A percentile compares a stretch with the other conserved stretches of the same genome.
These are phyloP conservation scores for Solanum bulbocastanum DNA, from an alignment of 257 asterid genomes.

Conservation along the genomic window DNA sequence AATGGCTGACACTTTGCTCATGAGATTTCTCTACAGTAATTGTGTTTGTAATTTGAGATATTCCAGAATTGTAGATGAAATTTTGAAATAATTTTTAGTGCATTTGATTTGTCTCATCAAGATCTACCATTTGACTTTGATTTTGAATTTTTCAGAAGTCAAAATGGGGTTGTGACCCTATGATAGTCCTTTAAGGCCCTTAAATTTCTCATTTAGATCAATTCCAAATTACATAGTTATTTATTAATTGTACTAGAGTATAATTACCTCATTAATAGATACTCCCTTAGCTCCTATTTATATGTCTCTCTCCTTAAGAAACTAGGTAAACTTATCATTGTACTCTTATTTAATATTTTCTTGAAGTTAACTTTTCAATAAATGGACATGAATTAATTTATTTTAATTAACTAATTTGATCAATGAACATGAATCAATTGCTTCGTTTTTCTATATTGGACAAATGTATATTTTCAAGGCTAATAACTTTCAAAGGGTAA, in stretches of 20 bases:
- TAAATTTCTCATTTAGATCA: background rate
- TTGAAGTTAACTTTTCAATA: too few species aligned
- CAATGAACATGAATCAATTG: background rate
- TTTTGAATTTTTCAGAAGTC: too few species aligned
- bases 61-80: background rate
- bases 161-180: background rate
- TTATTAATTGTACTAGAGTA: too few species aligned
- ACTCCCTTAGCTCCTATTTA: too few species aligned
- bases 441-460: too few species aligned
- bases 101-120: background rate
- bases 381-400: too few species aligned
- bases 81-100: accelerated
- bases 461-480: background rate
- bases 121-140: background rate
- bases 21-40: background rate
- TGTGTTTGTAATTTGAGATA: background rate
- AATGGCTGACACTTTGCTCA: background rate
- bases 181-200: background rate
- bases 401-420: too few species aligned
- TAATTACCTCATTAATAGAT: too few species aligned
- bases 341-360: accelerated
- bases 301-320: too few species aligned
- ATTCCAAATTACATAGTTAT: too few species aligned
- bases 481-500: background rate
- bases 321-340: too few species aligned